Evolutionary conservation across 2,329 filamentous ascomycete species (phyloP).

Genomic region (Xylaria sp.): DNA sequence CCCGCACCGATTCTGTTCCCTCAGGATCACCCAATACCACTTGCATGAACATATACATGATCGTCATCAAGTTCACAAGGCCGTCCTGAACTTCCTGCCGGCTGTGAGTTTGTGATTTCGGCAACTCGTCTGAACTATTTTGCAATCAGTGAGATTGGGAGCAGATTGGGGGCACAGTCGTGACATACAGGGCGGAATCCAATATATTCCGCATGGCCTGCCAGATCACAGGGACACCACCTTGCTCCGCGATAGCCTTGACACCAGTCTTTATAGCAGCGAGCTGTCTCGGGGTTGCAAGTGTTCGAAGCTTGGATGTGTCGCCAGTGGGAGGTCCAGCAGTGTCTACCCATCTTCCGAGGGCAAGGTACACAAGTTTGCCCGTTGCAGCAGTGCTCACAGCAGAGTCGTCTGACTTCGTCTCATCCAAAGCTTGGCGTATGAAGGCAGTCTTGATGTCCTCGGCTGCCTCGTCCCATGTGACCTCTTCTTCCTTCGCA

Average conservation of each 20-base stretch:
- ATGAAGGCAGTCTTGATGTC: conserved; percentile 69
- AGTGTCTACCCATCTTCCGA: conserved; percentile 77
- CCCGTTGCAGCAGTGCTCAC: conserved; percentile 65
- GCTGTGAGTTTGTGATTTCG: conserved; percentile 53
- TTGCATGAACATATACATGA: conserved; percentile 71
- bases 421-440: conserved; percentile 59
- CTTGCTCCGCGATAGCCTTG: conserved; percentile 61
- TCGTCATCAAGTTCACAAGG: conserved; percentile 71
- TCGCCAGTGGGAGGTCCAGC: conserved; percentile 60
- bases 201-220: conserved; percentile 61
- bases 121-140: conserved; percentile 60
- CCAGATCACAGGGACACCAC: conserved; percentile 64
- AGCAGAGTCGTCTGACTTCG: conserved; percentile 60
- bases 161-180: conserved; percentile 32
- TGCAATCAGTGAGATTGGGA: conserved; percentile 46
- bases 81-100: conserved; percentile 68
- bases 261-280: conserved; percentile 68
- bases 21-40: conserved; percentile 63
- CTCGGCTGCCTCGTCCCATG: conserved; percentile 75
- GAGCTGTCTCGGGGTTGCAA: conserved; percentile 67
- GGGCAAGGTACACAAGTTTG: conserved; percentile 69
- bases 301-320: conserved; percentile 58
- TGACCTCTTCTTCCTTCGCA: conserved; percentile 56
- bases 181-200: conserved; percentile 63
- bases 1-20: conserved; percentile 59